Evolutionary conservation across 2,329 filamentous ascomycete species (phyloP).

Genomic region (Apiospora koreana): DNA sequence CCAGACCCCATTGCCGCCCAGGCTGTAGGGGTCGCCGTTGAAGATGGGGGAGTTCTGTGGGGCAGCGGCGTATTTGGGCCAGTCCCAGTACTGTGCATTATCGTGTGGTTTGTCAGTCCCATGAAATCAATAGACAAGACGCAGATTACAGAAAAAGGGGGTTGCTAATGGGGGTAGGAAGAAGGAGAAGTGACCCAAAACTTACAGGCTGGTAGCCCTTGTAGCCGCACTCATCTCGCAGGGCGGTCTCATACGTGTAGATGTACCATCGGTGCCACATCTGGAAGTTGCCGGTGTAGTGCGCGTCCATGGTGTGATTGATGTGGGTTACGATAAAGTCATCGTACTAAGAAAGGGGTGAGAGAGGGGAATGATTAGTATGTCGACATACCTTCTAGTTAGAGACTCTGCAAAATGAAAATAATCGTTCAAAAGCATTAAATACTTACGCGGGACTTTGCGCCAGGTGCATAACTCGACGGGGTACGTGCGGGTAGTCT

Average conservation of each 20-base stretch:
- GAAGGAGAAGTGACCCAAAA: background rate
- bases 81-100: background rate
- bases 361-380: no score
- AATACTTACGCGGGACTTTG: constrained; percentile 30
- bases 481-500: constrained; percentile 29
- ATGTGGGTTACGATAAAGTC: constrained; percentile 9
- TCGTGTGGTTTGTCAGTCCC: background rate
- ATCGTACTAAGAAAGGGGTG: background rate
- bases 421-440: no score
- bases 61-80: background rate
- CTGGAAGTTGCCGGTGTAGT: constrained; percentile 9
- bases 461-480: constrained; percentile 23
- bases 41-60: background rate
- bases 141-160: background rate
- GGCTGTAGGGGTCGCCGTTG: background rate
- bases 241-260: constrained; percentile 6
- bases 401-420: background rate
- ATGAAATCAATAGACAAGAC: background rate
- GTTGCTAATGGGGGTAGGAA: no score
- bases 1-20: background rate
- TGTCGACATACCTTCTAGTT: no score
- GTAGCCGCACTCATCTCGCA: constrained; percentile 25
- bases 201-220: constrained; percentile 35
- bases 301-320: constrained; percentile 4
- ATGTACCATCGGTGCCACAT: constrained; percentile 1